Conservation (phyloP, 306 rosid genomes). For the Adenanthera pavonina region DNA sequence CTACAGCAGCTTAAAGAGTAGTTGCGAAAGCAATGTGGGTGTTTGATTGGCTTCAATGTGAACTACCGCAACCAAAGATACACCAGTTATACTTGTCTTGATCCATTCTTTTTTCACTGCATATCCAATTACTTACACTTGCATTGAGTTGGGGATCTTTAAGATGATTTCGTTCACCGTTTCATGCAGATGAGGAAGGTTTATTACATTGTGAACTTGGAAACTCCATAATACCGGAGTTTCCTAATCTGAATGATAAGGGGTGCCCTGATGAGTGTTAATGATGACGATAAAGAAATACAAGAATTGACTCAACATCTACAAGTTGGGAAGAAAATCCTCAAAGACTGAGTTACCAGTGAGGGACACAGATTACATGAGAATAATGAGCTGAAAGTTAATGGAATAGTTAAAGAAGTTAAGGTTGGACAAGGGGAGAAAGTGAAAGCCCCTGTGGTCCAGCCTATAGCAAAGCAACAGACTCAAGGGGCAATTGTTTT, state of each 20-base stretch:
- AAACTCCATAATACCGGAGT: conserved; percentile 24
- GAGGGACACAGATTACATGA: conserved; percentile 44
- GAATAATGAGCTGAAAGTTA: conserved; percentile 54
- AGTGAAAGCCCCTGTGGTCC: conserved; percentile 50
- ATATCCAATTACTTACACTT: conserved; percentile 40
- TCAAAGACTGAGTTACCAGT: conserved; percentile 40
- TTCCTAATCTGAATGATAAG: conserved; percentile 48
- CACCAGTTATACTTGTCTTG: background rate
- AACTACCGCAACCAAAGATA: background rate
- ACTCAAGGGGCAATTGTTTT: conserved; percentile 60
- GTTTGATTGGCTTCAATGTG: conserved; percentile 25
- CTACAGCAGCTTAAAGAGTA: conserved; percentile 36
- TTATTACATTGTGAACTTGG: conserved; percentile 46
- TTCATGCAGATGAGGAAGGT: conserved; percentile 50
- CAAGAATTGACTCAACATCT: conserved; percentile 43
- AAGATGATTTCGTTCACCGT: conserved; percentile 42
- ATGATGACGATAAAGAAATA: conserved; percentile 51
- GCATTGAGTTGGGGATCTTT: conserved; percentile 36
- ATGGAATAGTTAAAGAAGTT: conserved; percentile 49
- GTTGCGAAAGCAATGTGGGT: conserved; percentile 36
- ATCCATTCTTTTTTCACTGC: conserved; percentile 14
- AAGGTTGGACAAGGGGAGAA: conserved; percentile 52
- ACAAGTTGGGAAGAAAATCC: conserved; percentile 47
- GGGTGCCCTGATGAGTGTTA: conserved; percentile 61
- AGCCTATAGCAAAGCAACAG: conserved; percentile 54